phyloP scores from a whole-genome alignment of 108 stramenopile species.

The Fragilariopsis cylindrus region DNA sequence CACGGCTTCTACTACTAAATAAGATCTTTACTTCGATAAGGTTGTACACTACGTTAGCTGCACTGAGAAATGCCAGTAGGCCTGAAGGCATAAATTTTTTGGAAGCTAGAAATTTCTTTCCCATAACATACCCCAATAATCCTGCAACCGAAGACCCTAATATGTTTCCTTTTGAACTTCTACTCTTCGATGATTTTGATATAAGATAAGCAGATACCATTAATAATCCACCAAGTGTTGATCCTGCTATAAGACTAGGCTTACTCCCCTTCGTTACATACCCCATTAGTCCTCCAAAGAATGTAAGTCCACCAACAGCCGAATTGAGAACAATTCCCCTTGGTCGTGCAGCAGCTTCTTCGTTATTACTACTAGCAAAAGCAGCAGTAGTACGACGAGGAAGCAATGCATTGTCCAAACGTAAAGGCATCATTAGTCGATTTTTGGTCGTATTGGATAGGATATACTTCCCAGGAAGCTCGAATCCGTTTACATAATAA shows the following conservation, averaged over 20 bases:
- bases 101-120: conserved; percentile 22
- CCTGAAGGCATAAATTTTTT: conserved; percentile 25
- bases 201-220: conserved; percentile 7
- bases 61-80: conserved; percentile 7
- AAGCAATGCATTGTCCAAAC: conserved; percentile 2
- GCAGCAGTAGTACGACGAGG: neutral
- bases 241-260: conserved; percentile 24
- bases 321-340: conserved; percentile 25
- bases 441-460: conserved; percentile 18
- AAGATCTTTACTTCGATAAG: conserved; percentile 9
- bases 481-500: no score
- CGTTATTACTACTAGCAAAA: neutral
- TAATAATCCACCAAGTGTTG: conserved; percentile 19
- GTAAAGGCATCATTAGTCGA: conserved; percentile 21
- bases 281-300: conserved; percentile 14
- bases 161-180: conserved; percentile 1
- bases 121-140: conserved; percentile 22
- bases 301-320: conserved; percentile 15
- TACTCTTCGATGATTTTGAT: conserved; percentile 5
- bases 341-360: neutral
- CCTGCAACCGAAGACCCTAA: conserved; percentile 14
- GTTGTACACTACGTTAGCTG: conserved; percentile 13
- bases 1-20: neutral
- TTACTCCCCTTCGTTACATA: conserved; percentile 24
- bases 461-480: no score